phyloP scores from a whole-genome alignment of 768 basidiomycete genomes.

The Psilocybe cubensis region DNA sequence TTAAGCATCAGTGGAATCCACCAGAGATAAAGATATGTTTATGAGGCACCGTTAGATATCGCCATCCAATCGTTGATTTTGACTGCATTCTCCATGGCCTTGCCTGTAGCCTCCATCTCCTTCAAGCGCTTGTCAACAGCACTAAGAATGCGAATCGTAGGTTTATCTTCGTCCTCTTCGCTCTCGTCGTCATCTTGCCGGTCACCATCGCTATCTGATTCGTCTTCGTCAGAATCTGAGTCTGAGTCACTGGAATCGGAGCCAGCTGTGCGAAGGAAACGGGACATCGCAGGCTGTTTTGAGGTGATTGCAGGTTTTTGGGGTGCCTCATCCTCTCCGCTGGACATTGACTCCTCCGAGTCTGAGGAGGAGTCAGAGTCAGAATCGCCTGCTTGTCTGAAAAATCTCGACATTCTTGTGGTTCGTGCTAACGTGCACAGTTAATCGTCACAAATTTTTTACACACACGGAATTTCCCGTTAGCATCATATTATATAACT shows the following conservation, averaged over 20 bases:
- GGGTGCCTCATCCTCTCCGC: constrained; percentile 60
- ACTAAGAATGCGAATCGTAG: constrained; percentile 77
- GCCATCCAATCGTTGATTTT: constrained; percentile 98
- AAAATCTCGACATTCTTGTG: constrained; percentile 80
- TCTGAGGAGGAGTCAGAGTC: constrained; percentile 78
- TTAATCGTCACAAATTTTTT: constrained; percentile 18
- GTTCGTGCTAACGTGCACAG: not conserved
- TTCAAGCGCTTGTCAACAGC: constrained; percentile 91
- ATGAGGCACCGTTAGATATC: constrained; percentile 77
- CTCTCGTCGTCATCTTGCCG: constrained; percentile 35
- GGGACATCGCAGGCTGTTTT: constrained; percentile 67
- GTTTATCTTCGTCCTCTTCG: constrained; percentile 72
- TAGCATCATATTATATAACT: constrained; percentile 2
- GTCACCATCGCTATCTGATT: constrained; percentile 55
- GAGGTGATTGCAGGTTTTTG: constrained; percentile 50
- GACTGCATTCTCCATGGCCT: constrained; percentile 89
- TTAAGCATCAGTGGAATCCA: not conserved
- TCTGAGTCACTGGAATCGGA: constrained; percentile 64
- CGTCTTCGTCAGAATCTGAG: constrained; percentile 57
- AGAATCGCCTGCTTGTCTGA: constrained; percentile 83
- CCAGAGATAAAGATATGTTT: not conserved
- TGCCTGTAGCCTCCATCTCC: constrained; percentile 94
- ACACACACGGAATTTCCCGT: constrained; percentile 8
- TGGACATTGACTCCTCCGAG: constrained; percentile 80
- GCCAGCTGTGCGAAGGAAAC: constrained; percentile 72